These are phyloP conservation scores for Fusarium acutatum DNA, from an alignment of 2,329 filamentous ascomycete species.

Conservation along the genomic window DNA sequence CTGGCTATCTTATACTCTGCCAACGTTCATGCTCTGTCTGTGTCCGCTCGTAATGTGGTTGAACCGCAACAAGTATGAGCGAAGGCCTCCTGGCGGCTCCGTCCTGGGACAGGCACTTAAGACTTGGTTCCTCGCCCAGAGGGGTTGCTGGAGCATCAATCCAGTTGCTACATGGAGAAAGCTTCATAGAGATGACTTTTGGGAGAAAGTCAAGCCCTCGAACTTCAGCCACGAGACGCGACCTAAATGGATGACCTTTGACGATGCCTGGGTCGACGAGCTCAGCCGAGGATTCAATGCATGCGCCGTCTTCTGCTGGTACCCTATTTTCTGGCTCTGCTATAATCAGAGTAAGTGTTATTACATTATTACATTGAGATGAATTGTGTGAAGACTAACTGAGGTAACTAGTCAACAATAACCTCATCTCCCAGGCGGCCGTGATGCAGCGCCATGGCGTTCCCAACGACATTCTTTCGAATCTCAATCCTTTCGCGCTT, in stretches of 20 bases:
- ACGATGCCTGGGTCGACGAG: slow-evolving; percentile 82
- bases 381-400: slow-evolving; percentile 14
- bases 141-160: slow-evolving; percentile 75
- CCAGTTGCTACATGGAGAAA: slow-evolving; percentile 67
- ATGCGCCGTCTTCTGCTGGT: slow-evolving; percentile 75
- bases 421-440: slow-evolving; percentile 69
- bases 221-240: slow-evolving; percentile 62
- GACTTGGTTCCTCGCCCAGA: slow-evolving; percentile 69
- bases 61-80: slow-evolving; percentile 66
- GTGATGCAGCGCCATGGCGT: slow-evolving; percentile 74
- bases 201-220: slow-evolving; percentile 75
- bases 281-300: slow-evolving; percentile 73
- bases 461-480: slow-evolving; percentile 79
- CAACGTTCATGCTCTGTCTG: slow-evolving; percentile 69
- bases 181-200: slow-evolving; percentile 66
- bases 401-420: slow-evolving; percentile 59
- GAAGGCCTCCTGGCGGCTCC: slow-evolving; percentile 69
- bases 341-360: slow-evolving; percentile 54
- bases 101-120: slow-evolving; percentile 72
- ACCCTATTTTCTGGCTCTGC: slow-evolving; percentile 68
- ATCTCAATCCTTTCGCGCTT: slow-evolving; percentile 77
- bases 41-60: slow-evolving; percentile 70
- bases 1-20: slow-evolving; percentile 74
- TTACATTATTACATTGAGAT: background rate
- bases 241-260: slow-evolving; percentile 78